Evolutionary conservation across 2,329 filamentous ascomycete species (phyloP).

Genomic region (Nigrospora oryzae): DNA sequence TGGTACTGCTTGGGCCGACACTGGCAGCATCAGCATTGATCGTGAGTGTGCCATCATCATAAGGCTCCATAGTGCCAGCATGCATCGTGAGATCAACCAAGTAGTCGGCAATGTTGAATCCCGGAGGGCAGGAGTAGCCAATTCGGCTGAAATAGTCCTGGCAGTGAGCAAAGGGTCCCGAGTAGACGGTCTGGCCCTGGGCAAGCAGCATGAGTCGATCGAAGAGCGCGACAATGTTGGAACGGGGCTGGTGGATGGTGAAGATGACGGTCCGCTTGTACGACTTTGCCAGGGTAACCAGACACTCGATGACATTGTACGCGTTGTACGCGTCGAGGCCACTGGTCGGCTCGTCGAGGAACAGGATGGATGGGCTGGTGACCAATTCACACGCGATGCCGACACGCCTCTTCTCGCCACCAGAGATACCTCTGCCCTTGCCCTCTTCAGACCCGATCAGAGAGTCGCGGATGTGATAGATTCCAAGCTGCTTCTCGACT

Average conservation of each 20-base stretch:
- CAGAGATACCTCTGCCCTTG: constrained; percentile 88
- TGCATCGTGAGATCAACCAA: constrained; percentile 98
- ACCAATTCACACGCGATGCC: constrained; percentile 97
- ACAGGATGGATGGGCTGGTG: constrained; percentile 93
- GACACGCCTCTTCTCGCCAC: constrained; percentile 91
- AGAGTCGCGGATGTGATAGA: constrained; percentile 88
- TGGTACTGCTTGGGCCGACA: constrained; percentile 76
- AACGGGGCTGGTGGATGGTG: constrained; percentile 95
- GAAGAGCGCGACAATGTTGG: constrained; percentile 96
- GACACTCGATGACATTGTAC: constrained; percentile 94
- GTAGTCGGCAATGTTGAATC: constrained; percentile 98
- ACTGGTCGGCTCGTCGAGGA: constrained; percentile 94
- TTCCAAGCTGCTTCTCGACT: constrained; percentile 92
- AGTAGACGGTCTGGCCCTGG: constrained; percentile 84
- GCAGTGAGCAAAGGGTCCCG: constrained; percentile 79
- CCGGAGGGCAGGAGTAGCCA: constrained; percentile 87
- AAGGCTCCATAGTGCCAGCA: constrained; percentile 51
- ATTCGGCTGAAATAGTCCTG: constrained; percentile 88
- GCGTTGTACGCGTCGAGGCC: constrained; percentile 95
- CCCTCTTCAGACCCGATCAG: constrained; percentile 94
- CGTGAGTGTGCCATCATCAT: constrained; percentile 39
- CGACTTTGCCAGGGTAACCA: constrained; percentile 88
- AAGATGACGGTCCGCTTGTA: constrained; percentile 97
- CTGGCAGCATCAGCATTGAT: constrained; percentile 48
- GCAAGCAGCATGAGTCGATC: constrained; percentile 89